Evolutionary conservation across 768 basidiomycete species (phyloP), one percentile per base, ranked within the genome.

Genomic region (Mycena belliarum): DNA sequence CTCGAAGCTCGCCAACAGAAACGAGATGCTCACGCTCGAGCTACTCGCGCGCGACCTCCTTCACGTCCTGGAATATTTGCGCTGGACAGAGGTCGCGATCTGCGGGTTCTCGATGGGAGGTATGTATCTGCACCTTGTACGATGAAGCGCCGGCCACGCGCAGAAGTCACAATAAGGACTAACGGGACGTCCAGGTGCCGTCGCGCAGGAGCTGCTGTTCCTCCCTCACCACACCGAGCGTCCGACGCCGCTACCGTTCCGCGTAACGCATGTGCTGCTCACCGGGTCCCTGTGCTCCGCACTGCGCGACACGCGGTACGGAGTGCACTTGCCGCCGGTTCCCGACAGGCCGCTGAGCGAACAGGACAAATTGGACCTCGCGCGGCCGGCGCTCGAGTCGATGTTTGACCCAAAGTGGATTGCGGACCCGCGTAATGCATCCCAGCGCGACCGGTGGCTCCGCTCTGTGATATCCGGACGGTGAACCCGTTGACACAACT

Each of bases 41-140:
- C 62, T 73, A 35, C 67, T 81, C 59, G 79, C 81, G 24, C 70
- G 78, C 38, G 80, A 82, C 59, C 66, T 82, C 33, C 65, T 74
- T 10, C 67, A 63, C 42, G 72, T 82, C n/a, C 59, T 82, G 11
- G 56, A 66, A 20, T 60, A 64, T 45, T 57, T 82, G 18, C 63
- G 68, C 18, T 82, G 80, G 78, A 73, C 69, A 51, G 65, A 77
- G 45, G 55, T 82, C 25, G 69, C 75, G 9, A 60, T 82, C 9
- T 78, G 79, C 51, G 80, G 79, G 4, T 80, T 75, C 65, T 82
- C 81, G 2, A 81, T 82, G 80, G 81, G 81, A 52, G 81, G 80
- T 80, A 60, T 9, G 18, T 11, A 10, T 18, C 12, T 35, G 33
- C 9, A 6, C 33, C 33, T 32, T 32, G 29, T 6, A 32, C 29